Percentiles rank a stretch among this genome's conserved stretches.
These are phyloP conservation scores for Hyaloscypha variabilis DNA, from an alignment of 495 filamentous ascomycete genomes.

Conservation along the genomic window DNA sequence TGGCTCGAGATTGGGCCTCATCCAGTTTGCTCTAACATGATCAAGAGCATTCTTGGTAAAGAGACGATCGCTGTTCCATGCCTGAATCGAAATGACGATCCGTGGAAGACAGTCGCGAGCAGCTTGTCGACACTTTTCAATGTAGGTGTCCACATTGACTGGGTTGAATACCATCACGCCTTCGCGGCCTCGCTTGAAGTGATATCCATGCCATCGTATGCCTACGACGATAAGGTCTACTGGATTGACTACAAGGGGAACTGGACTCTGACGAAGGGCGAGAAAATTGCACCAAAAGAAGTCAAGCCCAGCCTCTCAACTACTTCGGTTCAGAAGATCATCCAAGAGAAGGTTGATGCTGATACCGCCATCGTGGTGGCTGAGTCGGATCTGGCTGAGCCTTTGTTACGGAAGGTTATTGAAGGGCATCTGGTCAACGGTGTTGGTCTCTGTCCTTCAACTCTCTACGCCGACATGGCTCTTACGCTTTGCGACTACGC, in stretches of 20 bases:
- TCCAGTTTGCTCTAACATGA: slow-evolving; percentile 67
- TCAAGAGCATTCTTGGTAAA: slow-evolving; percentile 65
- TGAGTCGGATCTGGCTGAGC: slow-evolving; percentile 67
- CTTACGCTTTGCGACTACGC: slow-evolving; percentile 72
- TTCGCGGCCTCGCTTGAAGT: slow-evolving; percentile 64
- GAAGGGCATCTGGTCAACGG: slow-evolving; percentile 74
- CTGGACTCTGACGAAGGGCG: slow-evolving; percentile 72
- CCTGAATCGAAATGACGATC: slow-evolving; percentile 50
- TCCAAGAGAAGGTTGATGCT: slow-evolving; percentile 57
- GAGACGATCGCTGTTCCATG: slow-evolving; percentile 58
- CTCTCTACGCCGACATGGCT: slow-evolving; percentile 78
- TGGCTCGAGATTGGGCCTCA: slow-evolving; percentile 74
- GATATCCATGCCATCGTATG: slow-evolving; percentile 71
- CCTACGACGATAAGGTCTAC: slow-evolving; percentile 78
- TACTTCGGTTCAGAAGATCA: slow-evolving; percentile 54
- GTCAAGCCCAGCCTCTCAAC: slow-evolving; percentile 50
- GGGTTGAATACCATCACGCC: slow-evolving; percentile 77
- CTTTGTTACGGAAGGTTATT: slow-evolving; percentile 60
- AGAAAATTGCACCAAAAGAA: slow-evolving; percentile 55
- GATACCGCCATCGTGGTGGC: slow-evolving; percentile 58
- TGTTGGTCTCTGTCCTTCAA: slow-evolving; percentile 50
- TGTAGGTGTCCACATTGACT: slow-evolving; percentile 69
- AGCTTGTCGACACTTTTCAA: slow-evolving; percentile 65
- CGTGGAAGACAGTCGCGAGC: slow-evolving; percentile 66
- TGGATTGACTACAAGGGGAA: slow-evolving; percentile 78